Conservation (phyloP, 768 basidiomycete species). For the Macrocybe gigantea region DNA sequence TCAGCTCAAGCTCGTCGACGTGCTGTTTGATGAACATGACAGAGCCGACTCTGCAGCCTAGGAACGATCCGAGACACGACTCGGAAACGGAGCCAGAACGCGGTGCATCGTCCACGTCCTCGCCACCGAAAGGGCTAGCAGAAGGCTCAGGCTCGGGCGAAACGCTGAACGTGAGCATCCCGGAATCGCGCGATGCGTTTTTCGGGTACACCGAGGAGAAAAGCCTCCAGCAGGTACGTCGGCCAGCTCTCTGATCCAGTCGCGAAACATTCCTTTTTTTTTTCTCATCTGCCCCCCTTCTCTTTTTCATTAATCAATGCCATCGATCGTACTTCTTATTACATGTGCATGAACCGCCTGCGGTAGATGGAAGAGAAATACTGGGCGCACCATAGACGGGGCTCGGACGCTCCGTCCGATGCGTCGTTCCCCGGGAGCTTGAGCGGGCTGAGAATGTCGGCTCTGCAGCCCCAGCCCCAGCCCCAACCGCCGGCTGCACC, state of each 20-base stretch:
- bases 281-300: no score
- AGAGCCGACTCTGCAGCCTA: no score
- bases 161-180: conserved; percentile 26
- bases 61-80: no score
- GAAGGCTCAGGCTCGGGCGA: not conserved
- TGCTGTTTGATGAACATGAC: no score
- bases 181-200: conserved; percentile 63
- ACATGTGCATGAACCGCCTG: not conserved
- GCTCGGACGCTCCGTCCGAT: conserved; percentile 49
- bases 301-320: not conserved
- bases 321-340: not conserved
- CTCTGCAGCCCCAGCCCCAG: conserved; percentile 23
- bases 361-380: conserved; percentile 70
- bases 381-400: conserved; percentile 52
- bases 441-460: conserved; percentile 4
- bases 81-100: no score
- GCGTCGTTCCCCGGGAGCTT: conserved; percentile 34
- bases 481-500: conserved; percentile 18
- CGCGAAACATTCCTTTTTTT: not conserved
- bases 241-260: not conserved
- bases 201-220: conserved; percentile 81
- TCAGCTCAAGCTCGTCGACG: no score
- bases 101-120: no score
- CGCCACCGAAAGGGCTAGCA: no score
- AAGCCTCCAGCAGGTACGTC: conserved; percentile 62